phyloP scores from a whole-genome alignment of 176 grass and related monocot species.

The Eleusine indica region DNA sequence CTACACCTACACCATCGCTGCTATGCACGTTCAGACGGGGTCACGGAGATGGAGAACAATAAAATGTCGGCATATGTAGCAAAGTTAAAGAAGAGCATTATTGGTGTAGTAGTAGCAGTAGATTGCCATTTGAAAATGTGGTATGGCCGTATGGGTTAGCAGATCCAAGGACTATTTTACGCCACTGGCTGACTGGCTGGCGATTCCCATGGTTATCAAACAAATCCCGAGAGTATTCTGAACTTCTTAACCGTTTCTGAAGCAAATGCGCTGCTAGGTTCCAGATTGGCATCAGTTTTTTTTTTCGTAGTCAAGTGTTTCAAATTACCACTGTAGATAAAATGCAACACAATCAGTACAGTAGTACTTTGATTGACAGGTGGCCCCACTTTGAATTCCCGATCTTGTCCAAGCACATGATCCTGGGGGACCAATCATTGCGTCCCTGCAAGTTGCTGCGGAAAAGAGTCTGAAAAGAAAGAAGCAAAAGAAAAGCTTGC shows the following conservation, averaged over 20 bases:
- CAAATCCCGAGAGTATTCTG: background rate
- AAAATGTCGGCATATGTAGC: background rate
- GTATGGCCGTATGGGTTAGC: background rate
- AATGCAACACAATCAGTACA: background rate
- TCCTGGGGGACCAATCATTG: conserved; percentile 29
- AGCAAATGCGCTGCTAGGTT: background rate
- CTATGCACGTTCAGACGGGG: background rate
- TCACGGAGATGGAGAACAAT: background rate
- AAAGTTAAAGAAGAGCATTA: background rate
- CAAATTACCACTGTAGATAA: background rate
- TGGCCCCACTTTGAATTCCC: background rate
- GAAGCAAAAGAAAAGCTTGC: background rate
- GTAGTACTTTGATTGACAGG: background rate
- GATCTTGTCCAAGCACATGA: conserved; percentile 6
- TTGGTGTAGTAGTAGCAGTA: background rate
- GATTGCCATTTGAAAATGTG: background rate
- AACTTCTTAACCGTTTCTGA: background rate
- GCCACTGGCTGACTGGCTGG: background rate
- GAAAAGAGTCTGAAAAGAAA: conserved; percentile 3
- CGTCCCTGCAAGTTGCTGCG: background rate
- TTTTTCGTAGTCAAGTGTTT: background rate
- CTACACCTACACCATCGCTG: background rate
- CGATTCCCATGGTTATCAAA: conserved; percentile 13
- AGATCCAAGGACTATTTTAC: conserved; percentile 18
- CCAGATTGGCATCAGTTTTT: background rate